Evolutionary conservation across 1,284 basidiomycete species (phyloP).

Genomic region (Takashimella tepidaria): DNA sequence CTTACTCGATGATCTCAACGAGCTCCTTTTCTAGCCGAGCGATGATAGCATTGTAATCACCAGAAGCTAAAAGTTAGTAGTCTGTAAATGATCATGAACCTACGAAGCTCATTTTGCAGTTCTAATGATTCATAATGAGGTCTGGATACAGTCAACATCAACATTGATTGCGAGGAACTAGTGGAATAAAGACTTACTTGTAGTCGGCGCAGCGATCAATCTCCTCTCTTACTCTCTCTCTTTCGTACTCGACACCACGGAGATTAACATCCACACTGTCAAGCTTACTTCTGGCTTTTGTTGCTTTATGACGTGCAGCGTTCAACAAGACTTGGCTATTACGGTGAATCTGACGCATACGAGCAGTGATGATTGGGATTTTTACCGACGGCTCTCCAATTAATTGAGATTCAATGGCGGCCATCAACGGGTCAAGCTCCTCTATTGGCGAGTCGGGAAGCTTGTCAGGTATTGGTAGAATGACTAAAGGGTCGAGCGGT

Average conservation of each 20-base stretch:
- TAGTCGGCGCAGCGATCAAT: slow-evolving; percentile 37
- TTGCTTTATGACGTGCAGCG: slow-evolving; percentile 24
- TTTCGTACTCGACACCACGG: slow-evolving; percentile 38
- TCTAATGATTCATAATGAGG: neutral
- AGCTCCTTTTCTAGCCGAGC: slow-evolving; percentile 38
- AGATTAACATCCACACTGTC: slow-evolving; percentile 34
- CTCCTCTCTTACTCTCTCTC: slow-evolving; percentile 35
- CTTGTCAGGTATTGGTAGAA: slow-evolving; percentile 28
- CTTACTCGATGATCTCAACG: slow-evolving; percentile 28
- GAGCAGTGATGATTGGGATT: slow-evolving; percentile 19
- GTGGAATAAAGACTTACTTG: slow-evolving; percentile 33
- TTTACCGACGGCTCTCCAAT: neutral
- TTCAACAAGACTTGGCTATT: slow-evolving; percentile 32
- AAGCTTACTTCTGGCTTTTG: slow-evolving; percentile 27
- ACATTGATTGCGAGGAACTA: neutral
- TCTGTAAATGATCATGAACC: neutral
- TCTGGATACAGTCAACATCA: neutral
- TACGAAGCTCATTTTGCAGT: neutral
- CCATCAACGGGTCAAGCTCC: slow-evolving; percentile 17
- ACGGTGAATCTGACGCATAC: slow-evolving; percentile 30
- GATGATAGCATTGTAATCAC: slow-evolving; percentile 30
- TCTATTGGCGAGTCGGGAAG: slow-evolving; percentile 23
- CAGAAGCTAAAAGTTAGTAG: neutral
- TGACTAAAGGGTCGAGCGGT: slow-evolving; percentile 35
- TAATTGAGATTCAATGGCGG: slow-evolving; percentile 11